Evolutionary conservation across 139 green algal genomes (phyloP).

Genomic region (Nannochloris sp.): DNA sequence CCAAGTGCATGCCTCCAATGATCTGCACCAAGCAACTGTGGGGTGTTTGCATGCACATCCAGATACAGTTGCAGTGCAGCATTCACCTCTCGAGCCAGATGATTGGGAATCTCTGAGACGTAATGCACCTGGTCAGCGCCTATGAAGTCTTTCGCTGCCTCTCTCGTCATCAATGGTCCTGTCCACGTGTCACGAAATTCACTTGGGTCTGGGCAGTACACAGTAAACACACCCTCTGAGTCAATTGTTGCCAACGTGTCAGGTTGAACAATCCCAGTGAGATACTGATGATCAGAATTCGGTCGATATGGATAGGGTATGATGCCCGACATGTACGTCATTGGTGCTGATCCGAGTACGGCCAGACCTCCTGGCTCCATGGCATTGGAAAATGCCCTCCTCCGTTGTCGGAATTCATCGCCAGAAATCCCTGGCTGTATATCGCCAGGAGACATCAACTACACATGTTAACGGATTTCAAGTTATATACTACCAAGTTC

Average conservation of each 20-base stretch:
- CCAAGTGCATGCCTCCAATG: conserved; percentile 2
- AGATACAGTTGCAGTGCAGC: conserved; percentile 8
- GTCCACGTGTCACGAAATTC: conserved; percentile 38
- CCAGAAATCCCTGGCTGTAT: conserved; percentile 48
- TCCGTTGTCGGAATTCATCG: conserved; percentile 42
- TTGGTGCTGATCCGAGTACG: conserved; percentile 51
- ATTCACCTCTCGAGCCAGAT: conserved; percentile 12
- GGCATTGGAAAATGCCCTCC: conserved; percentile 29
- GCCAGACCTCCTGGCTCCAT: conserved; percentile 54
- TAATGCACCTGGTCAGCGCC: conserved; percentile 51
- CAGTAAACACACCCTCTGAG: conserved; percentile 12
- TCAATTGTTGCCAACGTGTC: conserved; percentile 34
- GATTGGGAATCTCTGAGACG: conserved; percentile 28
- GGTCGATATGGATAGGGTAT: conserved; percentile 77
- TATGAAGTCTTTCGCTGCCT: conserved; percentile 46
- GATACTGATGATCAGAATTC: conserved; percentile 78
- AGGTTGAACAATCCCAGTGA: conserved; percentile 76
- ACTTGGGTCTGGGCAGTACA: conserved; percentile 40
- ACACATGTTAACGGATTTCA: background rate
- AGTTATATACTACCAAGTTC: no score
- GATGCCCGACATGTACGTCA: conserved; percentile 58
- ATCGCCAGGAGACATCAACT: conserved; percentile 29
- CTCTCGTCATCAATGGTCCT: conserved; percentile 19
- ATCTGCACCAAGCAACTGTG: conserved; percentile 5
- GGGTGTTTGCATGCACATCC: conserved; percentile 2